Conservation (phyloP, 2,329 filamentous ascomycete species). For the Rosellinia necatrix region DNA sequence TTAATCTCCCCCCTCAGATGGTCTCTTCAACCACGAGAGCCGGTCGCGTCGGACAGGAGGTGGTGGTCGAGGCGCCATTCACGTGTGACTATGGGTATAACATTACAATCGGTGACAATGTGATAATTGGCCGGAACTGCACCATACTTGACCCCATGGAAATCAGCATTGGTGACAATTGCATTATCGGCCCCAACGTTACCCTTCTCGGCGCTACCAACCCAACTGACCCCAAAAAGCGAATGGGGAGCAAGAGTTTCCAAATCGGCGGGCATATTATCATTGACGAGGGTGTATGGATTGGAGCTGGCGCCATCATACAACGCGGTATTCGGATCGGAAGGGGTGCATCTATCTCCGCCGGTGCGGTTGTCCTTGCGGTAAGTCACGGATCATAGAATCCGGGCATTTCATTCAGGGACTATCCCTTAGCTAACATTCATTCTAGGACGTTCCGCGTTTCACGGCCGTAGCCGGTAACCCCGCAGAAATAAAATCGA, state of each 20-base stretch:
- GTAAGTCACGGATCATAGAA: slow-evolving; percentile 43
- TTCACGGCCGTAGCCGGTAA: slow-evolving; percentile 74
- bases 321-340: slow-evolving; percentile 81
- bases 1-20: slow-evolving; percentile 60
- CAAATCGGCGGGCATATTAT: slow-evolving; percentile 72
- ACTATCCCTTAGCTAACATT: slow-evolving; percentile 11
- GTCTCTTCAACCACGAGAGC: slow-evolving; percentile 56
- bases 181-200: slow-evolving; percentile 81
- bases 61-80: slow-evolving; percentile 85
- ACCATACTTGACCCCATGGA: slow-evolving; percentile 84
- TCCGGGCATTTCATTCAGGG: not conserved
- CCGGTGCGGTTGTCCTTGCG: slow-evolving; percentile 85
- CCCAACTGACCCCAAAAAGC: slow-evolving; percentile 72
- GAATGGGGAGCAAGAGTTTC: slow-evolving; percentile 74
- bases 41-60: slow-evolving; percentile 73
- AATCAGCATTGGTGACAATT: slow-evolving; percentile 79
- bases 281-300: slow-evolving; percentile 86
- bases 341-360: slow-evolving; percentile 77
- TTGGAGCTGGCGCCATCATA: slow-evolving; percentile 77
- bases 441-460: slow-evolving; percentile 62
- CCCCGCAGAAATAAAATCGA: slow-evolving; percentile 62
- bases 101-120: slow-evolving; percentile 82
- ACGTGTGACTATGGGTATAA: slow-evolving; percentile 96
- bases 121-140: slow-evolving; percentile 82
- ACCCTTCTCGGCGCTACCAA: slow-evolving; percentile 80